Evolutionary conservation across 2,329 filamentous ascomycete genomes (phyloP).

Genomic region (Trichoderma harzianum): DNA sequence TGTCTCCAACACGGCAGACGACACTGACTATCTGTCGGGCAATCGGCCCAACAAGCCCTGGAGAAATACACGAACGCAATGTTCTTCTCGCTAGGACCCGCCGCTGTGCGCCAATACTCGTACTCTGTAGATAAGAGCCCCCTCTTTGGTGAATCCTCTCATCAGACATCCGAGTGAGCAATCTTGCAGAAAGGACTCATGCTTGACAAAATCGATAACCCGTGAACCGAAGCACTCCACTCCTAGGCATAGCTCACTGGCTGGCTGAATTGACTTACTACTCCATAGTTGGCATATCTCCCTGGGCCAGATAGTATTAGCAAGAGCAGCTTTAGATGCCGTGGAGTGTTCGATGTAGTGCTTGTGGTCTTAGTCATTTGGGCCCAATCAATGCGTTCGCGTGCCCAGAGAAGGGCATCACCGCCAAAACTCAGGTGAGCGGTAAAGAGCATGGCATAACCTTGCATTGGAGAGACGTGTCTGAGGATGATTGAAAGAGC

Average conservation of each 20-base stretch:
- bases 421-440: background rate
- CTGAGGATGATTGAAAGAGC: constrained; percentile 1
- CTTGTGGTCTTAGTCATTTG: background rate
- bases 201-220: background rate
- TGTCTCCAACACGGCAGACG: background rate
- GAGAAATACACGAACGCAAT: background rate
- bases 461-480: background rate
- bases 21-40: background rate
- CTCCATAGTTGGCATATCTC: background rate
- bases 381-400: background rate
- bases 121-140: background rate
- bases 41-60: background rate
- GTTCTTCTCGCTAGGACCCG: background rate
- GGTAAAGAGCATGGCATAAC: background rate
- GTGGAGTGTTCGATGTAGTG: background rate
- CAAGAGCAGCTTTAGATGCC: background rate
- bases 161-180: background rate
- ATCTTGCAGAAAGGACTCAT: background rate
- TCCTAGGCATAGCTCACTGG: background rate
- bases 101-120: background rate
- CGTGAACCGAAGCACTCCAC: background rate
- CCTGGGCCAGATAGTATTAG: background rate
- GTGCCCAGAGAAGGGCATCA: background rate
- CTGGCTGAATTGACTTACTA: background rate
- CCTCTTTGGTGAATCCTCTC: background rate